Evolutionary conservation across 2,329 filamentous ascomycete species (phyloP).

Genomic region (Trichoderma asperellum): DNA sequence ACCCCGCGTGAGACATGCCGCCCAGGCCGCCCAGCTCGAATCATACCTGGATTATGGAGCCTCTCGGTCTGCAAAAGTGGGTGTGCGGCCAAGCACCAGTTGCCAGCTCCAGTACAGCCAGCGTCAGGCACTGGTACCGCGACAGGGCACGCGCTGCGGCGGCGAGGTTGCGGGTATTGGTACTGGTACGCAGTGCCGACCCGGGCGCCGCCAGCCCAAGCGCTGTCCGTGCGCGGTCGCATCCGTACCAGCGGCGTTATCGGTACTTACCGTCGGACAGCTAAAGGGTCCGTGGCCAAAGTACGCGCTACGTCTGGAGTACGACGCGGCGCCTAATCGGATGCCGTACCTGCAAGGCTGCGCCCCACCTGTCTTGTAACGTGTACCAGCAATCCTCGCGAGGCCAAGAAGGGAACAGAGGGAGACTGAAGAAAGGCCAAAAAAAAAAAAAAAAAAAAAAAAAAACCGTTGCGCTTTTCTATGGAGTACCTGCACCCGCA

Average conservation of each 20-base stretch:
- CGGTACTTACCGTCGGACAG: slow-evolving; percentile 1
- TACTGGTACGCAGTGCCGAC: neutral
- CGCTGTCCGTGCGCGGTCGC: neutral
- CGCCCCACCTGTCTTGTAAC: slow-evolving; percentile 23
- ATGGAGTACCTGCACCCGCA: slow-evolving; percentile 13
- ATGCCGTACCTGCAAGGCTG: slow-evolving; percentile 29
- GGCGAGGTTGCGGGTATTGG: too few species aligned
- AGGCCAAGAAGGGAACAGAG: slow-evolving; percentile 6
- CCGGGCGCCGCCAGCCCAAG: neutral
- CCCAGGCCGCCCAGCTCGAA: slow-evolving; percentile 25
- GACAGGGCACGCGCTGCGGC: too few species aligned
- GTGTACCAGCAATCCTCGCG: neutral
- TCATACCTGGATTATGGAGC: slow-evolving; percentile 27
- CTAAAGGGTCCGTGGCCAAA: neutral
- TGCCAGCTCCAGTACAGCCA: neutral
- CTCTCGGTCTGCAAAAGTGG: slow-evolving; percentile 24
- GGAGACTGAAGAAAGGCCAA: neutral
- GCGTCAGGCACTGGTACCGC: neutral
- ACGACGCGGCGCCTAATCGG: slow-evolving; percentile 28
- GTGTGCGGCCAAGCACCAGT: slow-evolving; percentile 1
- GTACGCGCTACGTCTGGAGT: slow-evolving; percentile 11
- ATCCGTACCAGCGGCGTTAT: neutral
- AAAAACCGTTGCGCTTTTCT: slow-evolving; percentile 12
- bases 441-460: neutral
- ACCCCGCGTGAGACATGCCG: slow-evolving; percentile 27